Base-by-base conservation (phyloP, 371 early-diverging fungal genomes). In the Funneliformis caledonium region DNA sequence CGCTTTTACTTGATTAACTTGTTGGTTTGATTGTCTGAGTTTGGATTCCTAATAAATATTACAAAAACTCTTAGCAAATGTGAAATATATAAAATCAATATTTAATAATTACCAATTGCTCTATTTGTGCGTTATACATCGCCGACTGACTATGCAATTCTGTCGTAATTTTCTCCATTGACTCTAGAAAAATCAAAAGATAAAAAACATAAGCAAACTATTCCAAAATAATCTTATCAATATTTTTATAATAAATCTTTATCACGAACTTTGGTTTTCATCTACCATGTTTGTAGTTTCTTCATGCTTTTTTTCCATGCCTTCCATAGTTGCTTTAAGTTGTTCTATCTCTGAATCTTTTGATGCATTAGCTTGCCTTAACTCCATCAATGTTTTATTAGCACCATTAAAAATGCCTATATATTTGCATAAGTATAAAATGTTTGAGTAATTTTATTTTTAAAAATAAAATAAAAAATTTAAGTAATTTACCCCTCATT, bases 341-440 rank as follows among this genome's bases (percentile, higher is more conserved):
- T 87, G 87, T 67, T 83, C 84, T 22, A 89, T 82, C 45, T 88
- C 87, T 16, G 83, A 81, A 70, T 89, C 88, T 78, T 91, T 88
- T 16, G 86, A 81, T 1, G 90, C 84, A 48, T 90, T 89, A 19
- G 87, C 85, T n/a, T 88, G 88, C 7, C 92, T 86, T 74, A 90
- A 89, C 26, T 88, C 87, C 77, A 89, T 90, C 50, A 92, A 80
- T 62, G 86, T 92, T 72, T 89, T 90, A 56, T 90, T 89, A 43
- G 91, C 90, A 52, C 88, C 90, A 7, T 88, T 90, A 83, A 92
- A 92, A 11, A 92, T 90, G 0, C 83, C 86, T 74, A 43, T 69
- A 69, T 37, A n/a, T 16, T 7, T n/a, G 22, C 26, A 26, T 26
- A 26, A 26, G 8, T 31, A 64, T 31, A 37, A 74, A 12, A 14